Evolutionary conservation across 768 basidiomycete species (phyloP).

Genomic region (Collybia sp.): DNA sequence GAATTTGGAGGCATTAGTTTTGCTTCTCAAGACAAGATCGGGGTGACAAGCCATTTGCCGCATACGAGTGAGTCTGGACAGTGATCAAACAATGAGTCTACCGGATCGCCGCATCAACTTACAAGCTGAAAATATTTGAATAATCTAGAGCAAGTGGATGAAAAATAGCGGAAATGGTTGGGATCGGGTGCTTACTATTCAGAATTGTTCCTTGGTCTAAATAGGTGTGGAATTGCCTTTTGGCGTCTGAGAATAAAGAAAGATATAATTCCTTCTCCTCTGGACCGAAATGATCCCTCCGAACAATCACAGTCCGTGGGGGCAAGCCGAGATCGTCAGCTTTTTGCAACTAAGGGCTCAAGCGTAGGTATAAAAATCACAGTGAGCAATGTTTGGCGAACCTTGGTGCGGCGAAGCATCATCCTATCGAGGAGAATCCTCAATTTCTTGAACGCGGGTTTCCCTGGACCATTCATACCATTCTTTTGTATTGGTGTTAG

Average conservation of each 20-base stretch:
- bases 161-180: slow-evolving; percentile 4
- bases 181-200: slow-evolving; percentile 62
- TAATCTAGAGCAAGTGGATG: slow-evolving; percentile 50
- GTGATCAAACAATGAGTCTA: background rate
- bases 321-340: slow-evolving; percentile 96
- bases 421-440: slow-evolving; percentile 85
- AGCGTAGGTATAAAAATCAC: background rate
- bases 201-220: slow-evolving; percentile 86
- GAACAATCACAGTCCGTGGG: slow-evolving; percentile 84
- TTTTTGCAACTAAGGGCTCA: slow-evolving; percentile 64
- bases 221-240: slow-evolving; percentile 88
- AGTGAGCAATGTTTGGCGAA: slow-evolving; percentile 14
- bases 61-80: slow-evolving; percentile 84
- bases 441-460: slow-evolving; percentile 86
- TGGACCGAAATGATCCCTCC: slow-evolving; percentile 89
- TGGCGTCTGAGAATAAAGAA: slow-evolving; percentile 89
- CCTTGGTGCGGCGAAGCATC: slow-evolving; percentile 94
- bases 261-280: slow-evolving; percentile 96
- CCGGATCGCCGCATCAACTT: slow-evolving; percentile 14
- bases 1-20: slow-evolving; percentile 66
- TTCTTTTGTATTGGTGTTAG: slow-evolving; percentile 92
- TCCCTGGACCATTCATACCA: slow-evolving; percentile 79
- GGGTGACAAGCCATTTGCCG: slow-evolving; percentile 94
- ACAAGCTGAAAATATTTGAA: slow-evolving; percentile 85
- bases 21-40: slow-evolving; percentile 87